Evolutionary conservation across 805 yeast species (phyloP), one percentile per base, ranked within the genome.

Genomic region (Spathaspora gorwiae): DNA sequence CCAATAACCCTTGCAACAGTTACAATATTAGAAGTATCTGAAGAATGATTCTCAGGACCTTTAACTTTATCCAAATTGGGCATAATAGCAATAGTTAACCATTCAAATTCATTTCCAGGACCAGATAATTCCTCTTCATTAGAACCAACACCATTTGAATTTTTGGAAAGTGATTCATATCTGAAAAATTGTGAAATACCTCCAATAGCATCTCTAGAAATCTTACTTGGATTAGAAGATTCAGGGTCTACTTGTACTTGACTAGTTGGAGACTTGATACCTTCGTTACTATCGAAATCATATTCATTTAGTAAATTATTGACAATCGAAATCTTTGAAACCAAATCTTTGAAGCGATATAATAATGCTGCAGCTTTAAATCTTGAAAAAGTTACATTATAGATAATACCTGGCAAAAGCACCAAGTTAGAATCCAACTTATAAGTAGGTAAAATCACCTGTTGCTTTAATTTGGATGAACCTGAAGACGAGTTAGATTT

Each of bases 341-440:
- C 55, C 39, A 61, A 61, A 7, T 61, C 52, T 39, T 66, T 57
- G 55, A 65, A 78, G 26, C 75, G 65, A 19, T 70, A 63, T 37
- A 80, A 60, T 14, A 81, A 58, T 3, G 72, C 65, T 9, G 75
- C 68, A 1, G 80, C 83, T 42, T 72, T 70, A 43, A 66, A 61
- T 43, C 73, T 65, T 13, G 73, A 60, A 43, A 80, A 75, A 1
- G 78, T 66, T n/a, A 82, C 78, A 45, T 78, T 75, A 60, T 82
- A 83, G 24, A 80, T 68, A 35, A 82, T 75, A 0, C 87, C 87
- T 1, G 89, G 87, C 7, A 82, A 54, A 29, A 81, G 69, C 11
- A 83, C 79, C 43, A 70, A 55, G 48, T 68, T 64, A 37, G 75
- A 68, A 50, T 72, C 76, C 19, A 72, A 52, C 40, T 60, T 64